These are phyloP conservation scores for Hanseniaspora gamundiae DNA, from an alignment of 1,139 yeast genomes.

Conservation along the genomic window DNA sequence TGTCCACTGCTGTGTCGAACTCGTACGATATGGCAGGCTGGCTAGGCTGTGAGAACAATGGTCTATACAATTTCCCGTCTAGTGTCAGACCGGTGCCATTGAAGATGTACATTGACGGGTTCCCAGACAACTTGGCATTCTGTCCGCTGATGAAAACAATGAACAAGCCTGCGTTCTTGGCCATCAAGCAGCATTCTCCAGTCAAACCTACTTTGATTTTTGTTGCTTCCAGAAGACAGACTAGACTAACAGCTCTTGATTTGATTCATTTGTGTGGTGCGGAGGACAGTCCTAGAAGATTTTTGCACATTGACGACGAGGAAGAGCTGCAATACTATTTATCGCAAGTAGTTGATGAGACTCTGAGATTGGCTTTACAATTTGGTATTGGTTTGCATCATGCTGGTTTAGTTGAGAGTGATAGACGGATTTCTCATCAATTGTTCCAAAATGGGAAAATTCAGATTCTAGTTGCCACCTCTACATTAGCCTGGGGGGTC, in stretches of 20 bases:
- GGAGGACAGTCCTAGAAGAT: constrained; percentile 87
- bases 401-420: constrained; percentile 90
- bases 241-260: constrained; percentile 88
- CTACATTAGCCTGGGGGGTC: constrained; percentile 71
- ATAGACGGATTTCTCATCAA: constrained; percentile 76
- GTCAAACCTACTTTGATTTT: constrained; percentile 84
- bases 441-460: constrained; percentile 76
- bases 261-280: constrained; percentile 87
- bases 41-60: constrained; percentile 75
- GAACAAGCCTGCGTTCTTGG: constrained; percentile 97
- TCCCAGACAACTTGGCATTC: constrained; percentile 87
- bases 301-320: constrained; percentile 60
- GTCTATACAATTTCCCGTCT: constrained; percentile 85
- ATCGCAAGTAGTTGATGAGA: constrained; percentile 72
- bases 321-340: constrained; percentile 56
- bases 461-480: constrained; percentile 85
- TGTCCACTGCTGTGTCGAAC: constrained; percentile 96
- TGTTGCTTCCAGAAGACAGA: constrained; percentile 95
- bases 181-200: constrained; percentile 92
- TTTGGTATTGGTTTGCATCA: constrained; percentile 97
- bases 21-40: constrained; percentile 98
- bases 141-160: constrained; percentile 94
- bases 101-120: constrained; percentile 96
- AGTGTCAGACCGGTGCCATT: constrained; percentile 96
- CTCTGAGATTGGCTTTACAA: constrained; percentile 70